Conservation (phyloP, 441 rosid genomes). For the Jatropha podagrica region DNA sequence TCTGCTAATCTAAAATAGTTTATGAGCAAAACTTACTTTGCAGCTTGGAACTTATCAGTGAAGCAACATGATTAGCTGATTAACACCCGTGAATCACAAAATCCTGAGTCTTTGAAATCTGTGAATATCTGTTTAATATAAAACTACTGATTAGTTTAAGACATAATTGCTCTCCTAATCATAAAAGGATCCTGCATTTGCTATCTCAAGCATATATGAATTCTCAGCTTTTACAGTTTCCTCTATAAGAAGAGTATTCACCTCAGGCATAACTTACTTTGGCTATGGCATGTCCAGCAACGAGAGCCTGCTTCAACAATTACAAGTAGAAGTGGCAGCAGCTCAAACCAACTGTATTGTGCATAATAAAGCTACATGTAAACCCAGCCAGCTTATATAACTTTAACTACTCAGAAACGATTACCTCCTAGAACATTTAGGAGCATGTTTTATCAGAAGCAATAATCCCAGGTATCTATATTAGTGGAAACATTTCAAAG, state of each 20-base stretch:
- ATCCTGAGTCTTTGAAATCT: neutral
- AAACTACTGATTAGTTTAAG: neutral
- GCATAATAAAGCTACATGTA: neutral
- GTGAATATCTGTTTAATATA: neutral
- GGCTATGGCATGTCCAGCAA: neutral
- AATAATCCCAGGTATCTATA: neutral
- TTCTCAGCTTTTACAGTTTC: neutral
- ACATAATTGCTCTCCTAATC: neutral
- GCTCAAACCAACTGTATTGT: neutral
- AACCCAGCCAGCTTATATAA: neutral
- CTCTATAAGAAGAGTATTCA: neutral
- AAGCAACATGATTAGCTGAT: neutral
- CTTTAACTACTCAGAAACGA: neutral
- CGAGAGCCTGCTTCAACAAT: neutral
- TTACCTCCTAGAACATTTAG: neutral
- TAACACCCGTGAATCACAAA: neutral
- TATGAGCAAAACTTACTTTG: neutral
- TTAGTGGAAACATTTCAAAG: neutral
- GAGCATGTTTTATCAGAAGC: neutral
- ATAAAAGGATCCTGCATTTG: too few relatives aligned
- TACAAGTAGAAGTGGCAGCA: neutral
- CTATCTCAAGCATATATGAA: too few relatives aligned
- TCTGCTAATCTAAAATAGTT: neutral
- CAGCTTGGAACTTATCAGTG: neutral
- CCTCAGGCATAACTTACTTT: neutral